These are phyloP conservation scores for Phyllostachys edulis DNA, from an alignment of 176 grass and related monocot species.

Conservation along the genomic window DNA sequence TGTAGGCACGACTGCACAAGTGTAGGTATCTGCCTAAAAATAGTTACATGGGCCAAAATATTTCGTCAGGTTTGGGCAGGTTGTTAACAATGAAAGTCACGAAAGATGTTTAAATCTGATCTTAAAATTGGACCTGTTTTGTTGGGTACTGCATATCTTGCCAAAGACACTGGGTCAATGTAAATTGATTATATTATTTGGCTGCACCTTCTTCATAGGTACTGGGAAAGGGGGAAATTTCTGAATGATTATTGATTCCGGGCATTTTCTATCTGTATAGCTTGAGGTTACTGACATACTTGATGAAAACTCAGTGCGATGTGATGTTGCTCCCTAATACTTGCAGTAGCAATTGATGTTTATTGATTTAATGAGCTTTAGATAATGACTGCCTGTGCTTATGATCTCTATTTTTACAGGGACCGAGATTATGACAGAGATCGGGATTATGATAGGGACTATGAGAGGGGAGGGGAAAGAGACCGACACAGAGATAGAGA, in stretches of 20 bases:
- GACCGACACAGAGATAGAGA: constrained; percentile 50
- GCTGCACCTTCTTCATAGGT: neutral
- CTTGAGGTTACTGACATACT: neutral
- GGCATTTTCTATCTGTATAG: neutral
- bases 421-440: constrained; percentile 67
- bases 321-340: neutral
- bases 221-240: neutral
- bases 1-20: neutral
- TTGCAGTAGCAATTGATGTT: constrained; percentile 12
- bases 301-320: neutral
- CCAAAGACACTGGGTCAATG: neutral
- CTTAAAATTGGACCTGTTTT: neutral
- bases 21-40: neutral
- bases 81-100: neutral
- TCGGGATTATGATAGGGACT: constrained; percentile 58
- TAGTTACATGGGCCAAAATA: neutral
- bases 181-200: neutral
- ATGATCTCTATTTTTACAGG: constrained; percentile 29
- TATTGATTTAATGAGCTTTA: constrained; percentile 7
- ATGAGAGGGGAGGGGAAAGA: constrained; percentile 49
- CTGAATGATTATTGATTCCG: neutral
- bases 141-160: neutral
- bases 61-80: neutral
- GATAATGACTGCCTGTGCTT: neutral
- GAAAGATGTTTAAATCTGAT: neutral